phyloP scores from a whole-genome alignment of 306 rosid genomes.

The Rubus parviflorus region DNA sequence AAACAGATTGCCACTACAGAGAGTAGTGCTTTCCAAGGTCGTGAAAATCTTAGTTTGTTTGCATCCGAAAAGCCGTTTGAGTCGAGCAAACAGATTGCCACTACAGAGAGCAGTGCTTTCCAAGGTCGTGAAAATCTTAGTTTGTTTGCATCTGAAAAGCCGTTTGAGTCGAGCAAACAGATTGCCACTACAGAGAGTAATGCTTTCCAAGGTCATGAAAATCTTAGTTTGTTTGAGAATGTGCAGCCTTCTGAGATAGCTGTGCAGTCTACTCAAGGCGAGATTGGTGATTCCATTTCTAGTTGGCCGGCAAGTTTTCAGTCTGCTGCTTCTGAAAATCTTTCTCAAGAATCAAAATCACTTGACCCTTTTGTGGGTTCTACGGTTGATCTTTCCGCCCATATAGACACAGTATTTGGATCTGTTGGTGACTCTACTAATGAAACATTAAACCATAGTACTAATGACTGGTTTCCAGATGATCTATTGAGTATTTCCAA shows the following conservation, averaged over 20 bases:
- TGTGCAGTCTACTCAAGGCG: conserved; percentile 38
- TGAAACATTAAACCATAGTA: conserved; percentile 36
- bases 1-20: conserved; percentile 20
- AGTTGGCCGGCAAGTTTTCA: conserved; percentile 75
- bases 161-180: conserved; percentile 26
- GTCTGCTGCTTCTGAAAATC: conserved; percentile 45
- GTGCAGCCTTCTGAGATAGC: conserved; percentile 37
- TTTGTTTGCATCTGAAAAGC: conserved; percentile 39
- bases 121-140: conserved; percentile 43
- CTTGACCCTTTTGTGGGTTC: conserved; percentile 45
- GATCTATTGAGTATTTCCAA: conserved; percentile 49
- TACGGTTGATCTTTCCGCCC: conserved; percentile 35
- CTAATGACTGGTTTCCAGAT: conserved; percentile 58
- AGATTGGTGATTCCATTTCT: conserved; percentile 52
- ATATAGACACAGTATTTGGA: conserved; percentile 45
- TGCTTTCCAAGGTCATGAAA: conserved; percentile 34
- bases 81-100: conserved; percentile 20
- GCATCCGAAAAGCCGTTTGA: conserved; percentile 5
- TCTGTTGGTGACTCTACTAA: conserved; percentile 32
- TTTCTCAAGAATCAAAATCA: conserved; percentile 42
- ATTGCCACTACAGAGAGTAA: conserved; percentile 16
- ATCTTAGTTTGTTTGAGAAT: conserved; percentile 65
- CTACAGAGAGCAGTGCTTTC: conserved; percentile 26
- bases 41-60: conserved; percentile 52
- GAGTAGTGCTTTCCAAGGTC: conserved; percentile 29